Conservation (phyloP, 169 alveolate genomes). For the Eimeria acervulina region DNA sequence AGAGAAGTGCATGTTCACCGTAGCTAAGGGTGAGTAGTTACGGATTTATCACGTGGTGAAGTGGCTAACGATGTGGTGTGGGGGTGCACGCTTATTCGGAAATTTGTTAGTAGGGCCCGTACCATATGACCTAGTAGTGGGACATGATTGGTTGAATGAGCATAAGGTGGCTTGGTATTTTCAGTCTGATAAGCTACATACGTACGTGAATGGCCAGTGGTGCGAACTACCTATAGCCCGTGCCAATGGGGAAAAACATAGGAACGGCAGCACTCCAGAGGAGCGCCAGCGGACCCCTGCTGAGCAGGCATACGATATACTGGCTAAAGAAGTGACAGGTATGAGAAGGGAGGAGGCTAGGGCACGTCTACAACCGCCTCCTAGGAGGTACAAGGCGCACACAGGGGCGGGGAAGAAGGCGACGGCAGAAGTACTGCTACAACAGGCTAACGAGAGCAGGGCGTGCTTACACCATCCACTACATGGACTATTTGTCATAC, state of each 20-base stretch:
- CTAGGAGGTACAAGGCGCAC: neutral
- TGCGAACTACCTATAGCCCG: neutral
- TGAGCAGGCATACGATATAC: neutral
- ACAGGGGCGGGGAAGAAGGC: too few relatives aligned
- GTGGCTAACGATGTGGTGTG: neutral
- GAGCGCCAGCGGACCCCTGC: neutral
- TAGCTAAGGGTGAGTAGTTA: neutral
- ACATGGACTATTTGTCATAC: neutral
- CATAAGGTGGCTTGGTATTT: neutral
- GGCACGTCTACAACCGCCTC: neutral
- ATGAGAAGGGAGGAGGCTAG: neutral
- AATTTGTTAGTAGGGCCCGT: neutral
- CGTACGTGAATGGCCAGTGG: neutral
- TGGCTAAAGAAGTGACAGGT: neutral
- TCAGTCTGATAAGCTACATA: neutral
- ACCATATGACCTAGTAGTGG: neutral
- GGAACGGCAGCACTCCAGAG: neutral
- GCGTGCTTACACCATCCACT: neutral
- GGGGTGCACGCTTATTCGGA: neutral
- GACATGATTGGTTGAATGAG: neutral
- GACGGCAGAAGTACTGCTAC: too few relatives aligned
- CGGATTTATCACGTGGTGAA: neutral
- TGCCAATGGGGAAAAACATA: neutral
- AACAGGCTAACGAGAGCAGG: neutral
- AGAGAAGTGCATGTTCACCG: neutral